Conservation (phyloP, 495 filamentous ascomycete species). For the Viridothelium virens region DNA sequence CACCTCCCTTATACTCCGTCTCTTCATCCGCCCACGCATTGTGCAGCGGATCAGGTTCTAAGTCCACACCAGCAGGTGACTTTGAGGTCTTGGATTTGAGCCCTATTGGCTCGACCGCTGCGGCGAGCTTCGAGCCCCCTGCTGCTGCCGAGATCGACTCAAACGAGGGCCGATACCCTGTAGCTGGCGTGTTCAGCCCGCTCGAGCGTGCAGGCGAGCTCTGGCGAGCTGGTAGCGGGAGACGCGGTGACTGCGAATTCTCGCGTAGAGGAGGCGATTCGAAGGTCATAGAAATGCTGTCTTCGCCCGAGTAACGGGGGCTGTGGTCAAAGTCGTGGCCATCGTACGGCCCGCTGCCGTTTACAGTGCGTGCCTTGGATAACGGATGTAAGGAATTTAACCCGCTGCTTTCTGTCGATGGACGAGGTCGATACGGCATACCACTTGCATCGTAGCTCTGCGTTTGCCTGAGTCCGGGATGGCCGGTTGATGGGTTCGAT, state of each 20-base stretch:
- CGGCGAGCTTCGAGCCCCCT: slow-evolving; percentile 8
- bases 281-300: slow-evolving; percentile 10
- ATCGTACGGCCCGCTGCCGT: background rate
- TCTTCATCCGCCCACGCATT: slow-evolving; percentile 35
- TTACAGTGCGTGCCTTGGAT: slow-evolving; percentile 2
- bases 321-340: slow-evolving; percentile 4
- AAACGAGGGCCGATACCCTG: background rate
- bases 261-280: background rate
- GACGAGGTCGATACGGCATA: slow-evolving; percentile 4
- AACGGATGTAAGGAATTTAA: background rate
- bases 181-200: background rate
- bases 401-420: background rate
- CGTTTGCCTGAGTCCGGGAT: slow-evolving; percentile 41
- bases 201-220: background rate
- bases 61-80: slow-evolving; percentile 10
- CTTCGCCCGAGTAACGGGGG: background rate
- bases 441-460: slow-evolving; percentile 41
- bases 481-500: slow-evolving; percentile 24
- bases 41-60: slow-evolving; percentile 8
- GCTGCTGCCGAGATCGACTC: background rate
- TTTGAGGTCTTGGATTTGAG: slow-evolving; percentile 18
- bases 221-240: slow-evolving; percentile 1
- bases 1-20: slow-evolving; percentile 31
- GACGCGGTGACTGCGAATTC: background rate
- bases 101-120: slow-evolving; percentile 13